Evolutionary conservation across 2,329 filamentous ascomycete species (phyloP).

Genomic region (Pleoardoris graminearum): DNA sequence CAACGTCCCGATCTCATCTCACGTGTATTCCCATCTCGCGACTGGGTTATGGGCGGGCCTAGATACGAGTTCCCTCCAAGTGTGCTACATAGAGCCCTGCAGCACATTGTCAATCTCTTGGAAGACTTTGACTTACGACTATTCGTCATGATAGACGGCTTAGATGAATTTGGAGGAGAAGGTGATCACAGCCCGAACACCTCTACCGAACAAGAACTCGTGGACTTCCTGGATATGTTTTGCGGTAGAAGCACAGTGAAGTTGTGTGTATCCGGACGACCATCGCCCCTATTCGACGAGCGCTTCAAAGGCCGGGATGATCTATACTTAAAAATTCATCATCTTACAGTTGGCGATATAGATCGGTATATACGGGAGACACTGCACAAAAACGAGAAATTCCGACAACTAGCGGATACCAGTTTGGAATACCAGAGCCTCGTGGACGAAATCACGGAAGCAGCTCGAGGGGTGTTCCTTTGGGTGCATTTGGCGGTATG

Average conservation of each 20-base stretch:
- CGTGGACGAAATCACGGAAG: not conserved
- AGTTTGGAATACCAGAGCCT: not conserved
- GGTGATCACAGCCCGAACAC: not conserved
- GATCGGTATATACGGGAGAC: not conserved
- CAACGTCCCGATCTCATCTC: not conserved
- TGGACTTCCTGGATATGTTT: conserved; percentile 2
- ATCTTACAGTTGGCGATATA: not conserved
- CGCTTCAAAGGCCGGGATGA: not conserved
- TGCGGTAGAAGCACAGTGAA: not conserved
- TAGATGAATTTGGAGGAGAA: conserved; percentile 15
- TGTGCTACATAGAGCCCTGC: not conserved
- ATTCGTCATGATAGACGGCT: conserved; percentile 14
- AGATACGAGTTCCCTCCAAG: not conserved
- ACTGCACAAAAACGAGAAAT: not conserved
- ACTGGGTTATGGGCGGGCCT: not conserved
- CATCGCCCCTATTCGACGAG: conserved; percentile 6
- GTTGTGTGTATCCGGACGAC: conserved; percentile 18
- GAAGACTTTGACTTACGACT: not conserved
- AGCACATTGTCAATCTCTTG: not conserved
- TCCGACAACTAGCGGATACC: not conserved
- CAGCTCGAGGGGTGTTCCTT: conserved; percentile 9
- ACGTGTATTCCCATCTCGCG: not conserved
- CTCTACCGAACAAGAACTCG: not conserved
- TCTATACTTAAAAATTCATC: not conserved
- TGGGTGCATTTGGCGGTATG: conserved; percentile 7